phyloP scores from a whole-genome alignment of 192 early-diverging fungal genomes.

The Podila verticillata region DNA sequence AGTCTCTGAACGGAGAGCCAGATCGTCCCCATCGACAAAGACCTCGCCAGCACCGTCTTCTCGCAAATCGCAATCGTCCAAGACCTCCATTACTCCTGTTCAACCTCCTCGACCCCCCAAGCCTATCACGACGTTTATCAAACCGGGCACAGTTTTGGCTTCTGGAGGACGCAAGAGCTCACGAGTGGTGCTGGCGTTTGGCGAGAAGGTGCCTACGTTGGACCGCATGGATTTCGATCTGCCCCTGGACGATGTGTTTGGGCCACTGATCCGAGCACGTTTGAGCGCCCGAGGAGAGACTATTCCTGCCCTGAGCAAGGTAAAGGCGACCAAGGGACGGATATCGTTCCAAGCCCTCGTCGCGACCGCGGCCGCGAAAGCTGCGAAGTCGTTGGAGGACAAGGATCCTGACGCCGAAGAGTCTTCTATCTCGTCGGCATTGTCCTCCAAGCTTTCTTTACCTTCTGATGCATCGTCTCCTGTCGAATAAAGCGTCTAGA shows the following conservation, averaged over 20 bases:
- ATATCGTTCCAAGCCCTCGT: too few species aligned
- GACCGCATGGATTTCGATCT: constrained; percentile 45
- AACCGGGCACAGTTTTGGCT: constrained; percentile 31
- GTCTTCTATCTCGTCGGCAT: too few species aligned
- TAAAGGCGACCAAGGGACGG: too few species aligned
- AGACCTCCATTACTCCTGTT: neutral
- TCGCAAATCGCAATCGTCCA: neutral
- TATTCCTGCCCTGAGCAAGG: neutral
- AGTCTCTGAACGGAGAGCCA: neutral
- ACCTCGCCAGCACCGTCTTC: constrained; percentile 5
- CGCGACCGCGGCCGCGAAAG: too few species aligned
- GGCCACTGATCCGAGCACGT: constrained; percentile 40
- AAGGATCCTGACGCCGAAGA: too few species aligned
- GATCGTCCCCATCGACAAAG: neutral
- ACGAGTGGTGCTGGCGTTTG: constrained; percentile 55
- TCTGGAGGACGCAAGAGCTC: constrained; percentile 52
- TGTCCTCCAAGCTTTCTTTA: too few species aligned
- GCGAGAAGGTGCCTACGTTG: constrained; percentile 46
- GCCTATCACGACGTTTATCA: constrained; percentile 53
- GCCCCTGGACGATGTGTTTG: constrained; percentile 38
- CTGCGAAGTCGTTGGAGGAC: too few species aligned
- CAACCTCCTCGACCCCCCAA: constrained; percentile 17
- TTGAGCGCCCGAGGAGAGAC: neutral
- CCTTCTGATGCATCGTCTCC: too few species aligned
- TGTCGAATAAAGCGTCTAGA: too few species aligned